Conservation (phyloP, 2,329 filamentous ascomycete genomes). For the Bipolaris victoriae region DNA sequence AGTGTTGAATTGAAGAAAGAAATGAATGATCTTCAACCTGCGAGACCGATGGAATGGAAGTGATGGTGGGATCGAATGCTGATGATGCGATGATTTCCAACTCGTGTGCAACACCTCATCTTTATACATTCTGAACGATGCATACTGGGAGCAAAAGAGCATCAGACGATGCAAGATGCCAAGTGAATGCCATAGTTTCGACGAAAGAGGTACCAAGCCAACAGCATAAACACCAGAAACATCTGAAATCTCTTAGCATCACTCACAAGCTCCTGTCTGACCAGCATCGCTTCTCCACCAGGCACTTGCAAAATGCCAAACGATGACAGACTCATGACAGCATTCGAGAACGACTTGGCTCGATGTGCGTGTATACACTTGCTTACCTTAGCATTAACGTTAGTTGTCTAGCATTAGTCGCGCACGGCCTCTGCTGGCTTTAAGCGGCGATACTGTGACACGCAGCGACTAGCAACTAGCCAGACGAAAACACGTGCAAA, state of each 20-base stretch:
- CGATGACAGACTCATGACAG: neutral
- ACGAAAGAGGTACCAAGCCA: conserved; percentile 1
- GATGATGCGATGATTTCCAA: neutral
- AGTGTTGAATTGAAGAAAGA: neutral
- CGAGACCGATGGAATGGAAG: conserved; percentile 4
- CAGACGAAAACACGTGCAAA: neutral
- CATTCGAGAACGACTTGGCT: neutral
- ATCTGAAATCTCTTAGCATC: neutral
- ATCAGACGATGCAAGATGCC: neutral
- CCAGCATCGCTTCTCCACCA: neutral
- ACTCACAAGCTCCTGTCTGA: neutral
- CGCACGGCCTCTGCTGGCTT: neutral
- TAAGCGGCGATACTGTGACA: conserved; percentile 3
- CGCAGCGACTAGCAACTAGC: neutral
- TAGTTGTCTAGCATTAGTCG: neutral
- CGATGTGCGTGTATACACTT: neutral
- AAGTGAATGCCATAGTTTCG: conserved; percentile 3
- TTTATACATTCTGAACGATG: neutral
- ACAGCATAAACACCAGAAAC: conserved; percentile 1
- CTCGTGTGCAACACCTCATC: neutral
- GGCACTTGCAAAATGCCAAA: neutral
- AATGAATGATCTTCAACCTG: conserved; percentile 1
- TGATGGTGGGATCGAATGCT: neutral
- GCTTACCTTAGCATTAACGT: neutral
- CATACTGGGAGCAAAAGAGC: neutral